Evolutionary conservation across 2,329 filamentous ascomycete species (phyloP), one percentile per base, ranked within the genome.

Genomic region (Botrytis hyacinthi): DNA sequence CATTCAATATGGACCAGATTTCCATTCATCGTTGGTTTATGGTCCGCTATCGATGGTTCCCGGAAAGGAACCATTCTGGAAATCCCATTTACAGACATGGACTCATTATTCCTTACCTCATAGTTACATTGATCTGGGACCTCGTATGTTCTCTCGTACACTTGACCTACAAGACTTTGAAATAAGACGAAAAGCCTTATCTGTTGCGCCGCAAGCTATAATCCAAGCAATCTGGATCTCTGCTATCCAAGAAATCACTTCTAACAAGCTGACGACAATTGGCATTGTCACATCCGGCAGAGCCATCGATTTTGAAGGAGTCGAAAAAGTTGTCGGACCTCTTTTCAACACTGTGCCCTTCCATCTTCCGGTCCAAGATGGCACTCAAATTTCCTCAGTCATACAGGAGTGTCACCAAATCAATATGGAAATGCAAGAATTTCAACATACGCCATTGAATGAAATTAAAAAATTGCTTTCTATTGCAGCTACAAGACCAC

Each of bases 331-430:
- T 0, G 87, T 96, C 60, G 95, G 95, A 0, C 95, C 95, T 0
- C 83, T 98, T 32, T 97, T 98, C 86, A 98, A 98, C 80, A 97
- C 94, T 0, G 84, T 98, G 1, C 94, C 95, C 0, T 94, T 92
- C 80, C 86, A 88, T 72, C 82, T 90, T 48, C 79, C 83, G 9
- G 76, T 87, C 22, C 75, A 82, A 10, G 76, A 81, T 0, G 79
- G 81, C 0, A 83, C 86, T 7, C 89, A 85, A 0, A 94, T 92
- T 89, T 80, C 83, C 0, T 85, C 87, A 0, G 81, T 94, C 1
- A 84, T 94, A 35, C 84, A 83, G 26, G 83, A 84, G 69, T 93
- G 92, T 75, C 93, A 97, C 78, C 83, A 88, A 0, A 94, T 92
- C 80, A 93, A 93, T 79, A 87, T 89, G 1, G 84, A 87, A 0